Conservation (phyloP, 1,284 basidiomycete species). For the Apiotrichum domesticum region DNA sequence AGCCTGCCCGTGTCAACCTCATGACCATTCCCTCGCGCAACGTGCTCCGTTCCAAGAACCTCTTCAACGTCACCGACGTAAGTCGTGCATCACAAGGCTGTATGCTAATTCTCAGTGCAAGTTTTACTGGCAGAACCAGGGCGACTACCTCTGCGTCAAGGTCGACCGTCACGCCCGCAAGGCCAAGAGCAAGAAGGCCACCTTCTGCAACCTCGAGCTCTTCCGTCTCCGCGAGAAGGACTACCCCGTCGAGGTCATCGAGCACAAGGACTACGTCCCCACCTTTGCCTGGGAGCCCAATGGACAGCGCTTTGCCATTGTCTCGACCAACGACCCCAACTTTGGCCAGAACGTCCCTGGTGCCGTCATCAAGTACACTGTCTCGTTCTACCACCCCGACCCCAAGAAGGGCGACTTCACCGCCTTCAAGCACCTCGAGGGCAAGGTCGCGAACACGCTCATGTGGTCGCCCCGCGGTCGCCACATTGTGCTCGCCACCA, state of each 20-base stretch:
- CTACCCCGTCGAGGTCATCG: constrained; percentile 95
- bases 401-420: constrained; percentile 97
- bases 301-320: constrained; percentile 91
- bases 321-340: constrained; percentile 91
- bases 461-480: constrained; percentile 97
- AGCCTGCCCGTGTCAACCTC: constrained; percentile 92
- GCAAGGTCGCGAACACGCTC: constrained; percentile 88
- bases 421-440: constrained; percentile 72
- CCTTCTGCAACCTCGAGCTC: constrained; percentile 97
- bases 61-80: constrained; percentile 97
- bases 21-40: constrained; percentile 81
- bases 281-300: constrained; percentile 99
- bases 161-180: constrained; percentile 77
- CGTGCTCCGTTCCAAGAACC: constrained; percentile 87
- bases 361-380: constrained; percentile 89
- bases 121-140: constrained; percentile 97
- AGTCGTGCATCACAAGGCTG: constrained; percentile 28
- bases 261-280: constrained; percentile 93
- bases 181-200: constrained; percentile 98
- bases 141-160: constrained; percentile 98
- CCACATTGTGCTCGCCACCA: constrained; percentile 90
- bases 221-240: constrained; percentile 98
- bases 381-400: constrained; percentile 95
- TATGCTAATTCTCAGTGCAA: constrained; percentile 69
- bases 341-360: constrained; percentile 81